Conservation (phyloP, 2,329 filamentous ascomycete species). For the Albifimbria verrucaria region DNA sequence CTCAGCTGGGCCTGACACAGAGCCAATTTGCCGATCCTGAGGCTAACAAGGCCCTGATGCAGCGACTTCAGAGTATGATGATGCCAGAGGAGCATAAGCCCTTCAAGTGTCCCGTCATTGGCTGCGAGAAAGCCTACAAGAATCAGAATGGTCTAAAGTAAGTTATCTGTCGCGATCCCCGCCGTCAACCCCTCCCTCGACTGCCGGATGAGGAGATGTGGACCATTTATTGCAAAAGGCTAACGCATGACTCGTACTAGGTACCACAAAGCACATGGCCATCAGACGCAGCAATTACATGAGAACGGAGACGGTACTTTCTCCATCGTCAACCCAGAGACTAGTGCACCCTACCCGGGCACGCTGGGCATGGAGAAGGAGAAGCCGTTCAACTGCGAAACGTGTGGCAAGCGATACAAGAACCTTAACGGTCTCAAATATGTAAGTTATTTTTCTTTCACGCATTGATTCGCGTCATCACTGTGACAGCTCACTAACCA, state of each 20-base stretch:
- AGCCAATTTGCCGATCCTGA: constrained; percentile 77
- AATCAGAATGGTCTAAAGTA: constrained; percentile 99
- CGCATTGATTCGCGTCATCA: neutral
- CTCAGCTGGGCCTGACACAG: constrained; percentile 71
- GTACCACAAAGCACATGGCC: constrained; percentile 78
- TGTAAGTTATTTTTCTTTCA: constrained; percentile 39
- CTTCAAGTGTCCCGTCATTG: constrained; percentile 96
- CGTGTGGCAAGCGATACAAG: constrained; percentile 98
- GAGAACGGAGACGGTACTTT: constrained; percentile 97
- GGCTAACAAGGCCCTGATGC: constrained; percentile 57
- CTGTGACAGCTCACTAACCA: neutral
- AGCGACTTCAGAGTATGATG: constrained; percentile 58
- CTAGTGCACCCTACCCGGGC: constrained; percentile 88
- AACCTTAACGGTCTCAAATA: constrained; percentile 99
- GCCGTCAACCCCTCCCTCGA: neutral
- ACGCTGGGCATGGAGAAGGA: constrained; percentile 99
- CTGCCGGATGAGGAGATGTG: neutral
- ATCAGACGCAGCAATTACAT: constrained; percentile 93
- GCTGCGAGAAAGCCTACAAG: constrained; percentile 99
- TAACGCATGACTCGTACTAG: constrained; percentile 31
- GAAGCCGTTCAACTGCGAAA: constrained; percentile 96
- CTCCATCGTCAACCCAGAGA: constrained; percentile 96
- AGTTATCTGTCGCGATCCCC: constrained; percentile 21
- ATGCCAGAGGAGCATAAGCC: constrained; percentile 92
- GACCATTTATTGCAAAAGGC: neutral